Evolutionary conservation across 306 rosid species (phyloP).

Genomic region (Pueraria montana): DNA sequence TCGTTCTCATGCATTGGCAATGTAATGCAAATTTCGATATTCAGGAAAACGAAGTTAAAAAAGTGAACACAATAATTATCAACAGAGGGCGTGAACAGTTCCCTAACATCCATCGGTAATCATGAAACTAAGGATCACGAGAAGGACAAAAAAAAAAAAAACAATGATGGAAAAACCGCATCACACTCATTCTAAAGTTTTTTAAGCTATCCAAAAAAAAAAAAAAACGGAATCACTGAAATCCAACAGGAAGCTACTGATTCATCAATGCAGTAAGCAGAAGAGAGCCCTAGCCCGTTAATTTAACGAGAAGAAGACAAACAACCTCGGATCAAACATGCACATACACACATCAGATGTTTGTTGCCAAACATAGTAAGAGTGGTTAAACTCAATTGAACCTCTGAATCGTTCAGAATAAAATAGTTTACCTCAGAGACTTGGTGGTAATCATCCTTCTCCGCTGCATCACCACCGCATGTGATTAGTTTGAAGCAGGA

Average conservation of each 20-base stretch:
- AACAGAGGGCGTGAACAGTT: neutral
- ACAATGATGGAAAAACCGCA: neutral
- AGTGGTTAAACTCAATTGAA: neutral
- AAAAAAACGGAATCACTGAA: neutral
- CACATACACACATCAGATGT: neutral
- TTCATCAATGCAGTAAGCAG: slow-evolving; percentile 33
- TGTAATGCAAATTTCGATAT: neutral
- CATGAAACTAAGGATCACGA: slow-evolving; percentile 18
- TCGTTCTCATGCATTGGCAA: neutral
- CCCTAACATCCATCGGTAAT: neutral
- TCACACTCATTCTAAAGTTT: neutral
- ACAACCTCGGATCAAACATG: slow-evolving; percentile 26
- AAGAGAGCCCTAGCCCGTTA: neutral
- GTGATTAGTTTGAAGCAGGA: slow-evolving; percentile 88
- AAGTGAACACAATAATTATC: neutral
- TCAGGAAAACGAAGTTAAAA: neutral
- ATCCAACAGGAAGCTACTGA: neutral
- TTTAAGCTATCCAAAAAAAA: slow-evolving; percentile 3
- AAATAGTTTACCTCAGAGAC: slow-evolving; percentile 71
- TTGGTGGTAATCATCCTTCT: slow-evolving; percentile 61
- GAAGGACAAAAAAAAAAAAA: neutral
- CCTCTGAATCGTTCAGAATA: slow-evolving; percentile 18
- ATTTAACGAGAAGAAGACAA: slow-evolving; percentile 20
- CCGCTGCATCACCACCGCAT: slow-evolving; percentile 74
- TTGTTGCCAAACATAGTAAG: neutral